Evolutionary conservation across 1,139 yeast species (phyloP), one percentile per base, ranked within the genome.

Genomic region (Saccharomycopsis crataegensis): DNA sequence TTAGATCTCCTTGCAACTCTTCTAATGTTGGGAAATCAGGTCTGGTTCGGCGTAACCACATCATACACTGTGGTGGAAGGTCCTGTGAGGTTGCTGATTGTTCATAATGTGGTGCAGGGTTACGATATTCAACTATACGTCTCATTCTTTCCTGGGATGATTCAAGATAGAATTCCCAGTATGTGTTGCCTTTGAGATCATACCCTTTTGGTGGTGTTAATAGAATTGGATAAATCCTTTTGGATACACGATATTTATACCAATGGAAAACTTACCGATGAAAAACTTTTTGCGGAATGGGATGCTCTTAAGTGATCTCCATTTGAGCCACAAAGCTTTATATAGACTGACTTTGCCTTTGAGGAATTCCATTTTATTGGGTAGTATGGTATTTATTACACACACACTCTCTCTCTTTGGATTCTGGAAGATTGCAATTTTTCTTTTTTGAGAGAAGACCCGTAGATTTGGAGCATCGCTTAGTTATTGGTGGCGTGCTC

Each of bases 181-280:
- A 87, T 2, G 93, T 82, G 65, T 87, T 87, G 4, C 94, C 96
- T 49, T 81, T 82, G 17, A 87, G 72, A 63, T 87, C 96, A 64
- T 86, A 86, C 8, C 96, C 74, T 57, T 57, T 32, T 9, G 12
- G 8, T 12, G 11, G 11, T 8, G 49, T 47, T 36, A 47, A 32
- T 28, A 7, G 6, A 9, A 14, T 11, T 36, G 8, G 22, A 17
- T 8, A 17, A 12, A 36, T 17, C 33, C 12, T 37, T 37, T 22
- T 22, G 28, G 28, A 22, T 22, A 22, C 28, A 22, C 37, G 28
- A 40, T 9, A 12, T 17, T 8, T 28, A 28, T 16, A 6, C 3
- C 22, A 31, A 12, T 31, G 12, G 7, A 14, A 16, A n/a, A 51
- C 54, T 31, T 43, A 40, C 62, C 81, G n/a, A 79, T 68, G 59